Percentiles rank a stretch among this genome's conserved stretches.
phyloP scores from a whole-genome alignment of 1,139 yeast genomes.

The Suhomyces bribrorum region DNA sequence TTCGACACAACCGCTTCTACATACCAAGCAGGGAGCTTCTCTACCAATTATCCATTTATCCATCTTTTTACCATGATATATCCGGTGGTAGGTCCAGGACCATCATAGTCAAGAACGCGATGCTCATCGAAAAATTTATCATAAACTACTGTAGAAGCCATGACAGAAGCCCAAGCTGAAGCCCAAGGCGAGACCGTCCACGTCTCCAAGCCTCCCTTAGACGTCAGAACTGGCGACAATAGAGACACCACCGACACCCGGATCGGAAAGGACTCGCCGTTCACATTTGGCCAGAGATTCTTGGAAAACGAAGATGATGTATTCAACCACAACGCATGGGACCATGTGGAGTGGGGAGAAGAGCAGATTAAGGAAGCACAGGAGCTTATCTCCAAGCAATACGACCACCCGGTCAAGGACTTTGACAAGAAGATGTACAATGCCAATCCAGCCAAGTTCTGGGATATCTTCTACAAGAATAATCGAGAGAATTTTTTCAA shows the following conservation, averaged over 20 bases:
- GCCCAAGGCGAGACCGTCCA: not conserved
- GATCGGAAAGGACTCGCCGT: conserved; percentile 85
- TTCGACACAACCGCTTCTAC: too few species aligned
- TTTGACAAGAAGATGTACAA: conserved; percentile 80
- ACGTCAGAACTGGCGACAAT: conserved; percentile 15
- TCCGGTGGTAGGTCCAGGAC: too few species aligned
- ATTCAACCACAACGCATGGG: conserved; percentile 96
- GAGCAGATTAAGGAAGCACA: conserved; percentile 80
- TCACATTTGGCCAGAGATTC: conserved; percentile 85
- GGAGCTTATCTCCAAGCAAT: conserved; percentile 71
- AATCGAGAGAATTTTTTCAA: conserved; percentile 93
- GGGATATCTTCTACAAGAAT: conserved; percentile 93
- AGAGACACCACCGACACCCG: conserved; percentile 32
- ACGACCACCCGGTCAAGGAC: conserved; percentile 79
- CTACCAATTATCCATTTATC: not conserved
- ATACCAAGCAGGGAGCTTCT: not conserved
- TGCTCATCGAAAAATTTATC: conserved; percentile 10
- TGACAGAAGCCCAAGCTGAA: conserved; percentile 2
- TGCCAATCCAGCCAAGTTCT: conserved; percentile 84
- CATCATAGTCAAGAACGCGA: too few species aligned
- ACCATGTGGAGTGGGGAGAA: conserved; percentile 96
- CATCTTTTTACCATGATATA: too few species aligned
- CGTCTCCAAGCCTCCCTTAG: conserved; percentile 36
- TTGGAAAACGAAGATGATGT: conserved; percentile 75
- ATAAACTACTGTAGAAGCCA: not conserved